Evolutionary conservation across 2,329 filamentous ascomycete species (phyloP).

Genomic region (Xylaria sp.): DNA sequence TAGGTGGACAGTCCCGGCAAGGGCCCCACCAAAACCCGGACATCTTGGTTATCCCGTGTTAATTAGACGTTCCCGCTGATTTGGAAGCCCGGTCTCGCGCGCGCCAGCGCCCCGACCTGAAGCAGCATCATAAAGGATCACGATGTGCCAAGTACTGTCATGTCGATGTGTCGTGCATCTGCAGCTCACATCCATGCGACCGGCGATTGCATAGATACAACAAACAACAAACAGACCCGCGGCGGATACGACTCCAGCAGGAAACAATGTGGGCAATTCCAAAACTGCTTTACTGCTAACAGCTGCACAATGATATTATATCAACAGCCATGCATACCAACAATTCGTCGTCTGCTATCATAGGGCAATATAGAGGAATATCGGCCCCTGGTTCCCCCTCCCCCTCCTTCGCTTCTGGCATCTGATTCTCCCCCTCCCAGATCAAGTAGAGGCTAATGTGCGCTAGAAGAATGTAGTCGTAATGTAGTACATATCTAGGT

Average conservation of each 20-base stretch:
- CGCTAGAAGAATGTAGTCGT: neutral
- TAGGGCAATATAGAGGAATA: conserved; percentile 2
- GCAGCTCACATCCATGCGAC: conserved; percentile 22
- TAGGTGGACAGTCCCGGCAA: neutral
- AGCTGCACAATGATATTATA: conserved; percentile 10
- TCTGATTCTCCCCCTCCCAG: neutral
- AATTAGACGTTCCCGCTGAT: conserved; percentile 13
- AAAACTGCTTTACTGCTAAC: neutral
- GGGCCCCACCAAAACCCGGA: neutral
- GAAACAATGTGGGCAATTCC: conserved; percentile 7
- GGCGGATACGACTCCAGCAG: neutral
- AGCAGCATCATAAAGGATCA: conserved; percentile 13
- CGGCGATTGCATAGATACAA: conserved; percentile 6
- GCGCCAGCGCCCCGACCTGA: neutral
- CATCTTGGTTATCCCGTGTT: neutral
- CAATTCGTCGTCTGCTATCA: too few relatives aligned
- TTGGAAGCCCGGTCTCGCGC: conserved; percentile 19
- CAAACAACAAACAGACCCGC: neutral
- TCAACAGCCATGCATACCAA: neutral
- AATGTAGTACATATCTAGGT: neutral
- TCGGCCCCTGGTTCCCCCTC: neutral
- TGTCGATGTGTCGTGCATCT: conserved; percentile 33
- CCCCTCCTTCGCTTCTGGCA: neutral
- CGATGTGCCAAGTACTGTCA: conserved; percentile 30
- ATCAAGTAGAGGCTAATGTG: neutral